Base-by-base conservation (phyloP, 495 filamentous ascomycete species). In the Hyaloscypha bicolor region DNA sequence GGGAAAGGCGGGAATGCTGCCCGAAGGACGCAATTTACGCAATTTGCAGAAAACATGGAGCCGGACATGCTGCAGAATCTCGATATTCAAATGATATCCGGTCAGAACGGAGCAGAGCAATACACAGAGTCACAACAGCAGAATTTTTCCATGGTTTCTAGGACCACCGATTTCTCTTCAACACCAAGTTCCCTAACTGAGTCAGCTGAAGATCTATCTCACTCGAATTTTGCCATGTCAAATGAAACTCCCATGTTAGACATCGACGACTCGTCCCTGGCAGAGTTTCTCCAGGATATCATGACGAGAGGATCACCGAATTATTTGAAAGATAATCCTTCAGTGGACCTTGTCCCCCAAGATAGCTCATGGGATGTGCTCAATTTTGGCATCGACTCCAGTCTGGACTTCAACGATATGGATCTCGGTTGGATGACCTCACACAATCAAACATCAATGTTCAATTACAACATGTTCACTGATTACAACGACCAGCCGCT, bases 361-460 rank as follows among this genome's bases (percentile, higher is more conserved):
- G 16, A 48, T 19, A 48, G 42, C 16, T 48, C 42, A 22, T 66
- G 77, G 12, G 76, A 76, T 31, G 70, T 80, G 9, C 63, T 83
- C 9, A 79, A 81, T 67, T 82, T 85, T 48, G 83, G 82, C 58
- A 79, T 86, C 6, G 78, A 86, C 56, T 76, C 80, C 42, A 82
- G 84, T 65, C 78, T 89, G 19, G 85, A 88, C 39, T 76, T 89
- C 19, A 87, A 85, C 30, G 86, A 88, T 22, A 76, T 85, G 5
- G 88, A 90, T 66, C 85, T 88, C 66, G 80, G 80, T 0, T 75
- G 87, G 16, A 79, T 90, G 1, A 81, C 86, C 52, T 48, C 42
- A 48, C 42, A 48, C 77, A 82, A 58, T 88, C 86, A 76, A 87
- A 88, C 31, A 62, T 80, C 19, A 81, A 66, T 48, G 55, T 55